Evolutionary conservation across 2,329 filamentous ascomycete species (phyloP).

Genomic region (Pestalotiopsis sp.): DNA sequence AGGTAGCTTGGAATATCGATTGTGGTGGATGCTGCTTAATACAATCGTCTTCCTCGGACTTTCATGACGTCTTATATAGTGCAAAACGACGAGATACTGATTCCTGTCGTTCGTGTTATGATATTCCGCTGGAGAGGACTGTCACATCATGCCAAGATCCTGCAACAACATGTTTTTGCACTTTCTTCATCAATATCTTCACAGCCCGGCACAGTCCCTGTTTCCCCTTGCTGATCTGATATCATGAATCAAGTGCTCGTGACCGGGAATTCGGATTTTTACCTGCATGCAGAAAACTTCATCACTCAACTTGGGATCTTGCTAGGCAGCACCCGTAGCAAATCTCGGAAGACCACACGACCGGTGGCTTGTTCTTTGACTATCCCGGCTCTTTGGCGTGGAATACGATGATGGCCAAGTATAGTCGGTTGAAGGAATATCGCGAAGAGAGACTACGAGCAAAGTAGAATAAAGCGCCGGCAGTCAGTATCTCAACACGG

Average conservation of each 20-base stretch:
- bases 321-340: not conserved
- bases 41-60: no score
- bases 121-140: no score
- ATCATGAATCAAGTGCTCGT: not conserved
- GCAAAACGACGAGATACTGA: no score
- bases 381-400: not conserved
- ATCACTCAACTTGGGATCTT: not conserved
- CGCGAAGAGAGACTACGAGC: not conserved
- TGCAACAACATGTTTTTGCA: not conserved
- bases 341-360: not conserved
- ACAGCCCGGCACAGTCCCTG: not conserved
- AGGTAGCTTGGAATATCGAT: no score
- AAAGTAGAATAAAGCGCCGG: not conserved
- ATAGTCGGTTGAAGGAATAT: not conserved
- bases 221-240: not conserved
- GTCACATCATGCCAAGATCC: not conserved
- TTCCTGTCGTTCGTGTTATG: no score
- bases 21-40: no score
- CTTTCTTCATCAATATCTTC: not conserved
- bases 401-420: not conserved
- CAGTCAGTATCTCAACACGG: not conserved
- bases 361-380: not conserved
- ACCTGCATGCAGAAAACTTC: not conserved
- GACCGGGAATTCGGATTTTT: not conserved
- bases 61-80: no score